Conservation (phyloP, 2,329 filamentous ascomycete species). For the Aspergillus jensenii region DNA sequence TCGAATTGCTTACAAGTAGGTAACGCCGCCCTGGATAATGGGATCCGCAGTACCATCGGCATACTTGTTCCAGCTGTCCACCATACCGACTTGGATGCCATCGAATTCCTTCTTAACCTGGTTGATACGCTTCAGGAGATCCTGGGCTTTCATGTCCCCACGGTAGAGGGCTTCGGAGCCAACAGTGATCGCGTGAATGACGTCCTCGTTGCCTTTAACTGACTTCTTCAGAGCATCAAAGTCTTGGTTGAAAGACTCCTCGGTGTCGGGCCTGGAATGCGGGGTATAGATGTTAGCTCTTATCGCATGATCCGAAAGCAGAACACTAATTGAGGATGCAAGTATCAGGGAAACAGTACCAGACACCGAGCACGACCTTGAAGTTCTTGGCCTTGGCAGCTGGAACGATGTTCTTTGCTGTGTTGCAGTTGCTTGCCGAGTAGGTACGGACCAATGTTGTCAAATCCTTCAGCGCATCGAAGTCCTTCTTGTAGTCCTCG, state of each 20-base stretch:
- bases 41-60: constrained; percentile 67
- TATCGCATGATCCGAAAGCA: not conserved
- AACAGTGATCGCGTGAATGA: constrained; percentile 68
- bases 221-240: constrained; percentile 55
- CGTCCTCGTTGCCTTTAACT: constrained; percentile 50
- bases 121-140: constrained; percentile 62
- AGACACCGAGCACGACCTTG: constrained; percentile 69
- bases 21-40: constrained; percentile 60
- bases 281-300: constrained; percentile 7
- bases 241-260: constrained; percentile 62
- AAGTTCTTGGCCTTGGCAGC: constrained; percentile 65
- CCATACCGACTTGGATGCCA: constrained; percentile 62
- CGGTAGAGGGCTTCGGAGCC: constrained; percentile 72
- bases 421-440: constrained; percentile 65
- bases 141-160: constrained; percentile 61
- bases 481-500: constrained; percentile 65
- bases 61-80: constrained; percentile 73
- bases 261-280: constrained; percentile 56
- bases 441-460: constrained; percentile 66
- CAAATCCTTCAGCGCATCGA: constrained; percentile 57
- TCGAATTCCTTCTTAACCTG: constrained; percentile 59
- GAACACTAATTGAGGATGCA: not conserved
- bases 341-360: constrained; percentile 44
- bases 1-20: constrained; percentile 51
- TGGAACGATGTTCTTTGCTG: constrained; percentile 61